phyloP scores from a whole-genome alignment of 2,329 filamentous ascomycete species.

The Catunica adiposa region DNA sequence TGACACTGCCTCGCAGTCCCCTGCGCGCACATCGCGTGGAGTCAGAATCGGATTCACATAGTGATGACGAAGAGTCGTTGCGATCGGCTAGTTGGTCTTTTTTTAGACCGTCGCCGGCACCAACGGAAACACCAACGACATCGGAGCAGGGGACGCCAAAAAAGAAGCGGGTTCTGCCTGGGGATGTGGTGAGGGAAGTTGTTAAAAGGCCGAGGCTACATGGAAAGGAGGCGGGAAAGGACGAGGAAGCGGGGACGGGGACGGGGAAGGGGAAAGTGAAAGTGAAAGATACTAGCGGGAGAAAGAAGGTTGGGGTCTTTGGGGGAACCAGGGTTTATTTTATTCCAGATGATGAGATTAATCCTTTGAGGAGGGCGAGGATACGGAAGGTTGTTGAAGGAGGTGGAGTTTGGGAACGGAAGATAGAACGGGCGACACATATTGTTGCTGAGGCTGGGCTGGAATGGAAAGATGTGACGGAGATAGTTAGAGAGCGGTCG shows the following conservation, averaged over 20 bases:
- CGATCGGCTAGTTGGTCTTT: not conserved
- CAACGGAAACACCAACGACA: too few species aligned
- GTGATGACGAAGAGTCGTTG: not conserved
- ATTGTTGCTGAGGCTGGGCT: conserved; percentile 60
- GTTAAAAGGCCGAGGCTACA: not conserved
- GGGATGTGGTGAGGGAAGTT: not conserved
- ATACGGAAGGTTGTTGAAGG: conserved; percentile 61
- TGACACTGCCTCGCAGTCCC: not conserved
- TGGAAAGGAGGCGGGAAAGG: too few species aligned
- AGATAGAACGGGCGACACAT: conserved; percentile 50
- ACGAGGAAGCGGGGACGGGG: too few species aligned
- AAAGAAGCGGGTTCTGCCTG: too few species aligned
- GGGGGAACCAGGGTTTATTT: conserved; percentile 35
- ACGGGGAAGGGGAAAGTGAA: too few species aligned
- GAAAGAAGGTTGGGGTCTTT: too few species aligned
- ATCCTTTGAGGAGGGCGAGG: conserved; percentile 46
- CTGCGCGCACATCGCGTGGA: not conserved
- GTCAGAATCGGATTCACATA: conserved; percentile 4
- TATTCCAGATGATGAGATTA: conserved; percentile 63
- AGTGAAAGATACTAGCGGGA: too few species aligned
- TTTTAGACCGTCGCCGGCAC: not conserved
- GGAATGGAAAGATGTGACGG: conserved; percentile 45
- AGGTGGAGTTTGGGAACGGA: conserved; percentile 55
- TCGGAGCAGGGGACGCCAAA: too few species aligned
- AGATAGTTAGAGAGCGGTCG: conserved; percentile 21